These are phyloP conservation scores for Agrocybe pediades DNA, from an alignment of 768 basidiomycete genomes.

Conservation along the genomic window DNA sequence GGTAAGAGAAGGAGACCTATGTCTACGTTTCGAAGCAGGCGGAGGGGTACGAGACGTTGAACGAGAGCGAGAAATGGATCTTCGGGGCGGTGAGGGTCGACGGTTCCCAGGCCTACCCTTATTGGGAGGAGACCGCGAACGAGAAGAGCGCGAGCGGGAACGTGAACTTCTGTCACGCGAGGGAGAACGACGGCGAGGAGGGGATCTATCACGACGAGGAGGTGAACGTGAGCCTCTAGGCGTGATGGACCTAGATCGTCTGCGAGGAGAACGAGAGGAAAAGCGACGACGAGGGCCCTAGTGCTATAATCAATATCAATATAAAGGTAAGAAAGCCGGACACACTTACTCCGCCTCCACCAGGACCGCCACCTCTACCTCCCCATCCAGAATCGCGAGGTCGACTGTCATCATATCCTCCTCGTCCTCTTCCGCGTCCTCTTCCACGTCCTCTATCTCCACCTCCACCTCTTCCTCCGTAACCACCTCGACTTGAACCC, in stretches of 20 bases:
- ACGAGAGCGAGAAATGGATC: conserved; percentile 44
- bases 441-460: conserved; percentile 59
- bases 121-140: conserved; percentile 19
- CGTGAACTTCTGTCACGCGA: conserved; percentile 21
- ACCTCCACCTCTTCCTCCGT: conserved; percentile 57
- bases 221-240: conserved; percentile 39
- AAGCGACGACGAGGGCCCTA: conserved; percentile 44
- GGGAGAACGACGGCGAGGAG: conserved; percentile 35
- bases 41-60: conserved; percentile 45
- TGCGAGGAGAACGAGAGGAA: conserved; percentile 44
- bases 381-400: conserved; percentile 71
- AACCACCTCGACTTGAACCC: conserved; percentile 46
- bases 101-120: conserved; percentile 4
- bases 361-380: conserved; percentile 55
- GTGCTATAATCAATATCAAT: not conserved
- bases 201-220: conserved; percentile 28
- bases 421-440: conserved; percentile 47
- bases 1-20: conserved; percentile 31
- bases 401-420: conserved; percentile 50
- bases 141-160: conserved; percentile 27
- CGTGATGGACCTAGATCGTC: conserved; percentile 40
- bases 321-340: conserved; percentile 10
- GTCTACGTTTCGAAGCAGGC: conserved; percentile 22
- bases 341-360: conserved; percentile 33
- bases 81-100: conserved; percentile 31